A percentile compares a stretch with the other conserved stretches of the same genome.
Conservation (phyloP, 1,284 basidiomycete species). For the Ceratobasidium papillatum region DNA sequence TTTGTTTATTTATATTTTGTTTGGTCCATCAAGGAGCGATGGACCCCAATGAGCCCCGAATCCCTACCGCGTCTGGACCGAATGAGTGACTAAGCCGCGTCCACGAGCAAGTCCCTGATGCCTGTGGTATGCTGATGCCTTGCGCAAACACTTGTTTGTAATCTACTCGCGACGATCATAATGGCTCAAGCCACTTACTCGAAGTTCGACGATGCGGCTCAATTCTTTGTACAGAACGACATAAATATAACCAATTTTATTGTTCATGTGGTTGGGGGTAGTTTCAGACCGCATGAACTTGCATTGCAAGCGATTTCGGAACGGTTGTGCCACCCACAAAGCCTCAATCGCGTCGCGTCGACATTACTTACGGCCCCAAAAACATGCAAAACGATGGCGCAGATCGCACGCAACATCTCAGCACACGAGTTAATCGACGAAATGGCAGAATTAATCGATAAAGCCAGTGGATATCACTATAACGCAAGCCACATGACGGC, state of each 20-base stretch:
- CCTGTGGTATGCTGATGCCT: neutral
- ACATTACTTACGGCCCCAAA: neutral
- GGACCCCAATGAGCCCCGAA: neutral
- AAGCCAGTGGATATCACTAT: neutral
- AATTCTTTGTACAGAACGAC: neutral
- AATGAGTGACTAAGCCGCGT: neutral
- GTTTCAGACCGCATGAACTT: neutral
- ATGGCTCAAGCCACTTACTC: neutral
- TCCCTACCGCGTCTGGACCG: neutral
- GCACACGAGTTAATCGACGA: neutral
- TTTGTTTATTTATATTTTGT: slow-evolving; percentile 13
- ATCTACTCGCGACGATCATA: neutral
- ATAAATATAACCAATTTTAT: neutral
- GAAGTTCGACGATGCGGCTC: neutral
- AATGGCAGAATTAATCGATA: neutral
- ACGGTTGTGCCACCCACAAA: neutral
- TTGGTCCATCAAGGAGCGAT: neutral
- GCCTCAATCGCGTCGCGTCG: neutral
- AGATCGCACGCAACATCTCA: too few species aligned
- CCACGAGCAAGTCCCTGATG: slow-evolving; percentile 1
- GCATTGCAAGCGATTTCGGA: neutral
- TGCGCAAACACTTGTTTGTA: neutral
- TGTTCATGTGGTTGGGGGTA: neutral
- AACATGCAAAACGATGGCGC: neutral
- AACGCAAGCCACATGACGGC: neutral